Conservation (phyloP, 2,329 filamentous ascomycete species). For the Thelonectria blattea region DNA sequence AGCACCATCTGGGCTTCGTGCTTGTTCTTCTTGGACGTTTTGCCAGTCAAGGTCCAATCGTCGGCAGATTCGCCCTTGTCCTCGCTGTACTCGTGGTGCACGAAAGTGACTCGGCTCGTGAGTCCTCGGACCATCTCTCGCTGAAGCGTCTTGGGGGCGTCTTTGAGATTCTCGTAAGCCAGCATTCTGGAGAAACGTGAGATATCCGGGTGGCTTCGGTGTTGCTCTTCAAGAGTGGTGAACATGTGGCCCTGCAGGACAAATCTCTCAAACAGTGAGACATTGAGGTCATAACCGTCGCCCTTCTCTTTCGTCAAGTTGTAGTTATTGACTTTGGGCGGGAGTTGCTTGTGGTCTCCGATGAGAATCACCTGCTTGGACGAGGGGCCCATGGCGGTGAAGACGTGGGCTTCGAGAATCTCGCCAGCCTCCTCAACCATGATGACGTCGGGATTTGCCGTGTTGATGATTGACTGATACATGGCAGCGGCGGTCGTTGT, state of each 20-base stretch:
- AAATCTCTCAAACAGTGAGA: conserved; percentile 73
- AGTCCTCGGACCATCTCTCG: conserved; percentile 62
- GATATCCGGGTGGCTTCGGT: conserved; percentile 73
- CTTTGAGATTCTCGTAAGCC: conserved; percentile 67
- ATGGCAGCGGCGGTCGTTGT: conserved; percentile 75
- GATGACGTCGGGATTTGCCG: conserved; percentile 63
- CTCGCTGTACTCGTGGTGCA: conserved; percentile 68
- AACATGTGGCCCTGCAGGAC: conserved; percentile 61
- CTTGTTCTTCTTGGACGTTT: conserved; percentile 62
- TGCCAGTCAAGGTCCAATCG: conserved; percentile 54
- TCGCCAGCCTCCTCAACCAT: conserved; percentile 77
- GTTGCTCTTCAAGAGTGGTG: conserved; percentile 64
- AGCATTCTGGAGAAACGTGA: conserved; percentile 62
- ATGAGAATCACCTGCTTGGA: conserved; percentile 72
- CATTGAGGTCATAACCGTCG: conserved; percentile 69
- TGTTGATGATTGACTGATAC: conserved; percentile 59
- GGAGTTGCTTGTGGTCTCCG: conserved; percentile 75
- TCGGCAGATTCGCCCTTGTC: conserved; percentile 52
- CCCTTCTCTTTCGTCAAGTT: conserved; percentile 66
- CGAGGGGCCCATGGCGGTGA: conserved; percentile 61
- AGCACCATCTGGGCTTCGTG: conserved; percentile 73
- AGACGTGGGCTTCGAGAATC: conserved; percentile 68
- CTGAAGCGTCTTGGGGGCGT: conserved; percentile 56
- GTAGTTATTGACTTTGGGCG: conserved; percentile 70
- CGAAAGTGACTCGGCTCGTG: conserved; percentile 65